Conservation (phyloP, 371 early-diverging fungal species). For the Lichtheimia hyalospora region DNA sequence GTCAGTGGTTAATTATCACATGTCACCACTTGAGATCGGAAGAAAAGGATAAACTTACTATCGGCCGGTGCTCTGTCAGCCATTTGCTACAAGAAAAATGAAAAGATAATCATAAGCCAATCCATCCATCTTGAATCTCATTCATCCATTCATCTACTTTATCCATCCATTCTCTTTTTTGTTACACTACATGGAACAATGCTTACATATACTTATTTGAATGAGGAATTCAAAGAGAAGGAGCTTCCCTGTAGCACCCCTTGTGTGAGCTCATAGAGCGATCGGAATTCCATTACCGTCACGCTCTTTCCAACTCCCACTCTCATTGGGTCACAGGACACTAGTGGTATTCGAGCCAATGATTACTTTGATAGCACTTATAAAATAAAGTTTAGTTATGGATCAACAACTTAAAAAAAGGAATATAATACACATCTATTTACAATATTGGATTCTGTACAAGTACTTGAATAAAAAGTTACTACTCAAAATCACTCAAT, state of each 20-base stretch:
- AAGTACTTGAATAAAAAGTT: too few species aligned
- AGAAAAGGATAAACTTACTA: constrained; percentile 42
- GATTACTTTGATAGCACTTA: too few species aligned
- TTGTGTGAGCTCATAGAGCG: too few species aligned
- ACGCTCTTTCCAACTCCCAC: too few species aligned
- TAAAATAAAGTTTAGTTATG: too few species aligned
- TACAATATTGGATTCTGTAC: too few species aligned
- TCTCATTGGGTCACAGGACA: too few species aligned
- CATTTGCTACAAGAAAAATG: constrained; percentile 48
- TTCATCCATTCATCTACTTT: constrained; percentile 15
- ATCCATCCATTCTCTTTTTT: constrained; percentile 5
- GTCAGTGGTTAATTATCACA: background rate
- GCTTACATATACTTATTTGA: constrained; percentile 24
- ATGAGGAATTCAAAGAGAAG: constrained; percentile 20
- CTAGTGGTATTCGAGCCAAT: too few species aligned
- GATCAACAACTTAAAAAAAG: too few species aligned
- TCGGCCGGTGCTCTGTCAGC: constrained; percentile 81
- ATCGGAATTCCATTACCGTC: too few species aligned
- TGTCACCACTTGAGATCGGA: background rate
- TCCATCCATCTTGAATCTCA: background rate
- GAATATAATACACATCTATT: too few species aligned
- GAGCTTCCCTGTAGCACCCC: background rate
- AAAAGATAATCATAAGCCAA: background rate
- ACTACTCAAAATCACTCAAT: background rate
- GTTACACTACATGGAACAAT: background rate